These are phyloP conservation scores for Colletotrichum eleusines DNA, from an alignment of 2,329 filamentous ascomycete species.

Conservation along the genomic window DNA sequence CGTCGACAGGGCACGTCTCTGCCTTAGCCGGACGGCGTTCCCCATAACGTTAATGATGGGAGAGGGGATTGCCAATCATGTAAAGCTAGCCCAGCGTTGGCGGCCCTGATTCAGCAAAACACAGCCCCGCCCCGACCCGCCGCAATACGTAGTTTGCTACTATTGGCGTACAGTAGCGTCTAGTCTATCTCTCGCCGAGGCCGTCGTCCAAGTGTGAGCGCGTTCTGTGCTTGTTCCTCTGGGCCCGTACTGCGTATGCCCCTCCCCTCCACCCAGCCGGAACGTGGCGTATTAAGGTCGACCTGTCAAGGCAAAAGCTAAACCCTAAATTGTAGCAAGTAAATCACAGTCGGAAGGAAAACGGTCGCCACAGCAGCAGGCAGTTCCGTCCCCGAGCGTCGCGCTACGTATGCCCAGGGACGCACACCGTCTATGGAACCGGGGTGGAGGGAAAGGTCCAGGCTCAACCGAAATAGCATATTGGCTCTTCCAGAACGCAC, in stretches of 20 bases:
- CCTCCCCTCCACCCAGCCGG: neutral
- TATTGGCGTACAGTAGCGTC: neutral
- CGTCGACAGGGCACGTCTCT: neutral
- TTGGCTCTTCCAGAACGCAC: neutral
- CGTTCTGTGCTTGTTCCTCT: neutral
- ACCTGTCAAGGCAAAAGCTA: constrained; percentile 18
- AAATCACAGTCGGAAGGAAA: neutral
- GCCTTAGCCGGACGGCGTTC: neutral
- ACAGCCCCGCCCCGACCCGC: neutral
- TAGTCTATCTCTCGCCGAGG: neutral
- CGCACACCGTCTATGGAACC: neutral
- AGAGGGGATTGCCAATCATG: neutral
- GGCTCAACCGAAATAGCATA: constrained; percentile 7
- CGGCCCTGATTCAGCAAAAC: neutral
- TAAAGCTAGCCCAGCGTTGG: neutral
- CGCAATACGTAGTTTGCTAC: neutral
- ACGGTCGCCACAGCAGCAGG: neutral
- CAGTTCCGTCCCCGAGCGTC: neutral
- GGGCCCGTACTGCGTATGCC: neutral
- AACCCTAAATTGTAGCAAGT: constrained; percentile 6
- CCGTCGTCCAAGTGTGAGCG: neutral
- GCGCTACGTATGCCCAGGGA: constrained; percentile 5
- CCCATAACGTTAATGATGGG: neutral
- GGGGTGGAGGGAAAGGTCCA: neutral
- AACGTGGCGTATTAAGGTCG: constrained; percentile 16